Conservation (phyloP, 768 basidiomycete genomes). For the Pseudohyphozyma bogoriensis region DNA sequence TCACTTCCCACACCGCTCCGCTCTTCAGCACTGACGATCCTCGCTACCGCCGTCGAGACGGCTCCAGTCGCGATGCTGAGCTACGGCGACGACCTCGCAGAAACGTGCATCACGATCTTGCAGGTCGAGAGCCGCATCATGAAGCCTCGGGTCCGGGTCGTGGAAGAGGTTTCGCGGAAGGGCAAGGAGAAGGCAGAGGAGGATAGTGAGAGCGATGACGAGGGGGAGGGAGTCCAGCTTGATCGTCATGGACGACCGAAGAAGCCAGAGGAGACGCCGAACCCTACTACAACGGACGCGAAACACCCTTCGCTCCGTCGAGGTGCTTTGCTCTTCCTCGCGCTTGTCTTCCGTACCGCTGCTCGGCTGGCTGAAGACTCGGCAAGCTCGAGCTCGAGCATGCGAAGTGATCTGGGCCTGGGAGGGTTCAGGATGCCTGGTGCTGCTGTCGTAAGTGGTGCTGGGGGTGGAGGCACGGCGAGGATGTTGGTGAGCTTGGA, state of each 20-base stretch:
- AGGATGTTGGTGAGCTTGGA: not conserved
- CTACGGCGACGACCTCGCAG: constrained; percentile 54
- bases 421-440: constrained; percentile 3
- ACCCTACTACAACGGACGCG: not conserved
- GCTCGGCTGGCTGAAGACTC: not conserved
- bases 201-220: constrained; percentile 2
- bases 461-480: not conserved
- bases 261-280: not conserved
- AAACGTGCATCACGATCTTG: constrained; percentile 66
- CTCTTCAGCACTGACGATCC: constrained; percentile 55
- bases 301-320: constrained; percentile 2
- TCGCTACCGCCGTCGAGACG: constrained; percentile 60
- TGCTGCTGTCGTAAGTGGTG: not conserved
- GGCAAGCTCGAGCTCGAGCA: too few relatives aligned
- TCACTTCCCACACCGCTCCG: constrained; percentile 64
- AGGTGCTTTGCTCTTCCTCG: constrained; percentile 5
- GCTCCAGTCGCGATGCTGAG: constrained; percentile 53
- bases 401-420: too few relatives aligned
- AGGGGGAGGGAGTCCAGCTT: constrained; percentile 11
- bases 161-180: too few relatives aligned
- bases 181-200: constrained; percentile 7
- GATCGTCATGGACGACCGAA: not conserved
- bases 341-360: not conserved
- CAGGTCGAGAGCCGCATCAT: too few relatives aligned
- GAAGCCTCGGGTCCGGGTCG: too few relatives aligned